Conservation (phyloP, 768 basidiomycete genomes). For the Mycena epipterygia region DNA sequence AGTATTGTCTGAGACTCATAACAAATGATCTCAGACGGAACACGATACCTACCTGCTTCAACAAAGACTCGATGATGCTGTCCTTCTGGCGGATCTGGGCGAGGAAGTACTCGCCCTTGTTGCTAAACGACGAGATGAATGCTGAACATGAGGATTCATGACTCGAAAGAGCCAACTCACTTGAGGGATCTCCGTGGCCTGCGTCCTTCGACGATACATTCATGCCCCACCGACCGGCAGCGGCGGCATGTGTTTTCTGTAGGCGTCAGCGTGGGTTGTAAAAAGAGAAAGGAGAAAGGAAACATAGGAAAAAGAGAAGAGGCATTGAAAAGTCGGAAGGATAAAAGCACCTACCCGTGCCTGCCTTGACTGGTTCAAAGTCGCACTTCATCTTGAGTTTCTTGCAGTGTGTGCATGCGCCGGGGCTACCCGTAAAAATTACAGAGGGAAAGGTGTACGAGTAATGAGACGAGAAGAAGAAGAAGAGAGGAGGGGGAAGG, state of each 20-base stretch:
- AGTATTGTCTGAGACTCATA: too few relatives aligned
- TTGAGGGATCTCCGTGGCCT: constrained; percentile 85
- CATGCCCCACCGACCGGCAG: constrained; percentile 76
- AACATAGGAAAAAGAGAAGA: too few relatives aligned
- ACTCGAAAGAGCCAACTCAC: constrained; percentile 61
- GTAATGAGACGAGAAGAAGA: too few relatives aligned
- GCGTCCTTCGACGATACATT: constrained; percentile 82
- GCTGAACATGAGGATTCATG: not conserved
- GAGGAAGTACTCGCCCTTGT: constrained; percentile 84
- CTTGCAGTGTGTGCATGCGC: constrained; percentile 83
- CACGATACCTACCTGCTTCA: constrained; percentile 73
- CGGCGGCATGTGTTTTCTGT: constrained; percentile 82
- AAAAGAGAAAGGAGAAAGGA: too few relatives aligned
- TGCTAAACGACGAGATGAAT: constrained; percentile 40
- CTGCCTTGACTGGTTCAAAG: too few relatives aligned
- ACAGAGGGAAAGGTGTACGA: too few relatives aligned
- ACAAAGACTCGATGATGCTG: constrained; percentile 76
- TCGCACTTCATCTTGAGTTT: constrained; percentile 79
- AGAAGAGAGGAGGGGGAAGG: too few relatives aligned
- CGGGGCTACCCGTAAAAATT: too few relatives aligned
- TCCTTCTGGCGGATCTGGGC: constrained; percentile 83
- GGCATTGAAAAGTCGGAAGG: too few relatives aligned
- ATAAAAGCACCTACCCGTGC: too few relatives aligned
- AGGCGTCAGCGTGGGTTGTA: too few relatives aligned
- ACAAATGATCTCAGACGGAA: constrained; percentile 48